Evolutionary conservation across 129 eudicot species (phyloP), one percentile per base, ranked within the genome.

Genomic region (Arctium minus): DNA sequence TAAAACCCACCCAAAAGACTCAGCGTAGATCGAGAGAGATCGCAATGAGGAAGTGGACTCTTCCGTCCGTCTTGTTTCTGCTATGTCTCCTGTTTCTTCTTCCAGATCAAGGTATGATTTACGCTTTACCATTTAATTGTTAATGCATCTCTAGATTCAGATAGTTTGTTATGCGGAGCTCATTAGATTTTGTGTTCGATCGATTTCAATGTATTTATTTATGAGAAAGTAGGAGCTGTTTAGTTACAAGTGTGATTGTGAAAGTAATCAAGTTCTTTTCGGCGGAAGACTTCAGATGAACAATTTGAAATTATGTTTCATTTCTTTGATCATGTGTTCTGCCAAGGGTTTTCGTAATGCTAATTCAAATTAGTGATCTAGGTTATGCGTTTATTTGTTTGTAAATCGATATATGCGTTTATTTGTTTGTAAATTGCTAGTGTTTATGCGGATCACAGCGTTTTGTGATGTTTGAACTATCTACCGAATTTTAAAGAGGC

Each of bases 31-130:
- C 80, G 83, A 70, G 31, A 5, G 39, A 5, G 50, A 86, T 84
- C 89, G 86, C 87, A 73, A 96, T 96, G 99, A 87, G 90, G 90
- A 96, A 87, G 94, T 96, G 97, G 94, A 93, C 98, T 89, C 46
- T 91, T 72, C 89, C 98, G 27, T 83, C 97, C 86, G 90, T 88
- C 37, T 82, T 96, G 79, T 90, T 96, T 72, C 89, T 96, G 38
- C 13, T 93, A 12, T 96, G 97, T 84, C 92, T 96, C 39, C 85
- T 96, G 79, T 90, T 91, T 85, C 98, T 96, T 77, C 86, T 90
- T n/a, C 98, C 98, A 27, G 95, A 96, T 96, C 99, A 91, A 87
- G 99, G 99, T 94, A 70, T 22, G 39, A 12, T 18, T 60, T 12
- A 35, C 4, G 62, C 53, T 9, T 17, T 32, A 48, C 38, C 29